Evolutionary conservation across 2,329 filamentous ascomycete species (phyloP).

Genomic region (Parasarocladium wereldwijsianum): DNA sequence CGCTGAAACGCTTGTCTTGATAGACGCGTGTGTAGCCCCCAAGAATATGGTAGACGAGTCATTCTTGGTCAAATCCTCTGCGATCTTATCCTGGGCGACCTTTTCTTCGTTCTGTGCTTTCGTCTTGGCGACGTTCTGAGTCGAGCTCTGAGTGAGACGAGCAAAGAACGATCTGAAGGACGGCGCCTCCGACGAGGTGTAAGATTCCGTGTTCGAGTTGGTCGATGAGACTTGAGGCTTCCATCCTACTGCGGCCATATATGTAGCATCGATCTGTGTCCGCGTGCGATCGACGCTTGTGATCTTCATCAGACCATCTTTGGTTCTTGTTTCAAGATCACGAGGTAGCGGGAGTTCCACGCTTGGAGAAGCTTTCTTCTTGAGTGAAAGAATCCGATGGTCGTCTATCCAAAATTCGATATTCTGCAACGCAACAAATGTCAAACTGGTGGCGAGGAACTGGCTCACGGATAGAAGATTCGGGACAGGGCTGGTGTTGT

Average conservation of each 20-base stretch:
- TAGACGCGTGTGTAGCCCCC: slow-evolving; percentile 69
- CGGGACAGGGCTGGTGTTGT: slow-evolving; percentile 72
- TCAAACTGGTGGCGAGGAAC: slow-evolving; percentile 87
- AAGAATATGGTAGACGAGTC: slow-evolving; percentile 76
- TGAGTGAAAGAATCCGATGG: slow-evolving; percentile 62
- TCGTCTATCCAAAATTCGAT: slow-evolving; percentile 89
- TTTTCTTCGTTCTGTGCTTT: slow-evolving; percentile 50
- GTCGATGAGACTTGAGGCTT: slow-evolving; percentile 39
- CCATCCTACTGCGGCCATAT: slow-evolving; percentile 80
- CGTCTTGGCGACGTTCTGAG: slow-evolving; percentile 32
- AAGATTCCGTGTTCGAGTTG: slow-evolving; percentile 30
- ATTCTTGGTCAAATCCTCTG: slow-evolving; percentile 56
- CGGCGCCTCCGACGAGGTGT: slow-evolving; percentile 32
- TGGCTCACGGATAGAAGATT: slow-evolving; percentile 76
- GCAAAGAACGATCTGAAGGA: slow-evolving; percentile 71
- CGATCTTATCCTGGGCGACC: slow-evolving; percentile 43
- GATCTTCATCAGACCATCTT: slow-evolving; percentile 81
- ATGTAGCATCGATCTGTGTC: slow-evolving; percentile 81
- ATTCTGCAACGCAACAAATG: slow-evolving; percentile 77
- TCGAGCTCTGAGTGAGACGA: slow-evolving; percentile 46
- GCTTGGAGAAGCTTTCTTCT: slow-evolving; percentile 75
- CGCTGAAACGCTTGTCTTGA: slow-evolving; percentile 59
- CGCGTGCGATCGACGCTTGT: slow-evolving; percentile 67
- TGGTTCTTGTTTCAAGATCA: slow-evolving; percentile 69
- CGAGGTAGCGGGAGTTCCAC: slow-evolving; percentile 57